Evolutionary conservation across 225 moss, liverwort and hornwort species (phyloP), one percentile per base, ranked within the genome.

Genomic region (Neckera pumila): DNA sequence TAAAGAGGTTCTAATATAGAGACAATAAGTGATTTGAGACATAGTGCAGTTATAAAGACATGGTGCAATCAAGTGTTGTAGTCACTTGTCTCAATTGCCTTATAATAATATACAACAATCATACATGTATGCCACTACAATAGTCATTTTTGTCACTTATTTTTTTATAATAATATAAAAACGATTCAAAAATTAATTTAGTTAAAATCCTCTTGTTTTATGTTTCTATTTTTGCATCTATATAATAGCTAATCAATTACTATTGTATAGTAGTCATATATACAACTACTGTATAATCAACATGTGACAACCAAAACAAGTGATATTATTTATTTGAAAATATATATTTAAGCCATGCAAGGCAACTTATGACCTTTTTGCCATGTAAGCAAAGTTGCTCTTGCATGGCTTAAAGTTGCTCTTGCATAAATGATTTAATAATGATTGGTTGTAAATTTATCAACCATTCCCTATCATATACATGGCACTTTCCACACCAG

Each of bases 221-320:
- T 31, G 6, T 31, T 63, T 26, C 4, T 63, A 8, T 16, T 0
- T 63, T 31, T 3, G 6, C 26, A 28, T 28, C 14, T 64, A 64
- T 11, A 69, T 38, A n/a, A 6, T 21, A 21, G 12, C 13, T 11
- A 22, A 38, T 23, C 3, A 38, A 36, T 18, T 1, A n/a, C 7
- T 69, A 9, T 22, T 8, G 8, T 45, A 45, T 45, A 45, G 8
- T 8, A 45, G 8, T 45, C 31, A 63, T 2, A 17, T 5, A 9
- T 17, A 64, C 5, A 22, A 12, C 3, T 69, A 12, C 3, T 22
- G 0, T 1, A 0, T 12, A 69, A 13, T 12, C 4, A 38, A 38
- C 2, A 38, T 23, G 23, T 38, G 23, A 69, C 7, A 12, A 1
- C 6, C 6, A 36, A 69, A 69, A 18, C 0, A 38, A 36, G 1